A percentile compares a stretch with the other conserved stretches of the same genome.
Conservation (phyloP, 2,329 filamentous ascomycete species). For the Cladosporium cucumerinum region DNA sequence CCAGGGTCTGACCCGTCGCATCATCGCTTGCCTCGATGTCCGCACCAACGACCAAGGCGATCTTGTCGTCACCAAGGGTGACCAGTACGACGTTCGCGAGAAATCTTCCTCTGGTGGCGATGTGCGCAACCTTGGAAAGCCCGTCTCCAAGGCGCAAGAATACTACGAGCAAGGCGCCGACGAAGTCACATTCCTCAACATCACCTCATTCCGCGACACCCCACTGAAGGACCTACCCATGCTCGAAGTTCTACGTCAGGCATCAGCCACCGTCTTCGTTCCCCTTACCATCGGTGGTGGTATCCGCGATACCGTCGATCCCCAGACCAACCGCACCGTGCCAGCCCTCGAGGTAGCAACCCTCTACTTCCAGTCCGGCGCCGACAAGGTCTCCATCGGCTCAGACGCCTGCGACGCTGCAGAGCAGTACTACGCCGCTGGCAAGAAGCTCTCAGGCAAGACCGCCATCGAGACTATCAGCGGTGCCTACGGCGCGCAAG, state of each 20-base stretch:
- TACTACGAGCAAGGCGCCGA: slow-evolving; percentile 98
- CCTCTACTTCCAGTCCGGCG: slow-evolving; percentile 95
- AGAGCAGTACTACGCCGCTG: slow-evolving; percentile 78
- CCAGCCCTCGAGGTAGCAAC: slow-evolving; percentile 88
- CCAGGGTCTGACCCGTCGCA: slow-evolving; percentile 75
- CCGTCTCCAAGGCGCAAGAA: slow-evolving; percentile 85
- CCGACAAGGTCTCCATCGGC: slow-evolving; percentile 96
- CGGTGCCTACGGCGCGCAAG: slow-evolving; percentile 89
- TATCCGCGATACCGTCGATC: slow-evolving; percentile 88
- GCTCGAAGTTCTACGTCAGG: slow-evolving; percentile 85
- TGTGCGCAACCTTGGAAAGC: slow-evolving; percentile 93
- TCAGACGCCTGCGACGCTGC: slow-evolving; percentile 91
- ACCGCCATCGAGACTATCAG: slow-evolving; percentile 97
- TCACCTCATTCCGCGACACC: slow-evolving; percentile 95
- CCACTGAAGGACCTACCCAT: slow-evolving; percentile 90
- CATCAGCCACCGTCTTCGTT: slow-evolving; percentile 90
- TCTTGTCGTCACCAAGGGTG: slow-evolving; percentile 94
- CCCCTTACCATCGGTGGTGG: slow-evolving; percentile 93
- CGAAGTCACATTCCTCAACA: slow-evolving; percentile 97
- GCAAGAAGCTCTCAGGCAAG: slow-evolving; percentile 67
- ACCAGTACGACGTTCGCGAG: slow-evolving; percentile 97
- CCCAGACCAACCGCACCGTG: slow-evolving; percentile 73
- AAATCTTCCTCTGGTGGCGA: slow-evolving; percentile 56
- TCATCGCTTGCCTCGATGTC: slow-evolving; percentile 96
- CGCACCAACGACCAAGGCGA: slow-evolving; percentile 91